Base-by-base conservation (phyloP, 768 basidiomycete genomes). In the Tephrocybe sp. region DNA sequence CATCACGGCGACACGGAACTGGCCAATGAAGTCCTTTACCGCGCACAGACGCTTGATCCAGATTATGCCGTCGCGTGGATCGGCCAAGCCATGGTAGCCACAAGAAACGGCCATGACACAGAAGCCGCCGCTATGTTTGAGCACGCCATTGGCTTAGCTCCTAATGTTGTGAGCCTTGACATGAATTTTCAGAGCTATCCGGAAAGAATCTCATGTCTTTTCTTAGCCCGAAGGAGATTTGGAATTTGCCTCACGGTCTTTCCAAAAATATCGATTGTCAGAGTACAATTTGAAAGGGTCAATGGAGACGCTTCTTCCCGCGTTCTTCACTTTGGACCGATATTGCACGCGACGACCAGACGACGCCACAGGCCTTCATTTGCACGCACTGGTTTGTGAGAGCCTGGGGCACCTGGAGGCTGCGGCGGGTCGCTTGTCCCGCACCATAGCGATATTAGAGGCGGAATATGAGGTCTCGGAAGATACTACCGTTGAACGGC, bases 41-140 rank as follows among this genome's bases (percentile, higher is more conserved):
- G 85, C 49, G 92, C 95, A 9, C 97, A 98, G 64, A 84, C 87
- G 15, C 76, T 94, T 36, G 94, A 98, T 70, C 92, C 96, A 6
- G 96, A 98, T 61, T 87, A 86, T 68, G 77, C 87, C 1, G 61
- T 84, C 18, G 86, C 93, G 7, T 99, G 97, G 97, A 75, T 96
- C 18, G 97, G 93, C 1, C 94, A 95, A 64, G 88, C 81, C 3
- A 66, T 92, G 21, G 75, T 91, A 35, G 89, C 89, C 37, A 76
- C 73, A 15, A 62, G 68, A 26, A 80, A 82, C 48, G 80, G 78
- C 3, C 79, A 90, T 45, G 64, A 76, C 25, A 56, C 62, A 4
- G 86, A 93, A 47, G 84, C 89, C 2, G 72, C 74, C 16, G 75
- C 84, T 4, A 64, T 97, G 50, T 77, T 93, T 26, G 83, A 84